These are phyloP conservation scores for Eleusine indica DNA, from an alignment of 176 grass and related monocot genomes.

Conservation along the genomic window DNA sequence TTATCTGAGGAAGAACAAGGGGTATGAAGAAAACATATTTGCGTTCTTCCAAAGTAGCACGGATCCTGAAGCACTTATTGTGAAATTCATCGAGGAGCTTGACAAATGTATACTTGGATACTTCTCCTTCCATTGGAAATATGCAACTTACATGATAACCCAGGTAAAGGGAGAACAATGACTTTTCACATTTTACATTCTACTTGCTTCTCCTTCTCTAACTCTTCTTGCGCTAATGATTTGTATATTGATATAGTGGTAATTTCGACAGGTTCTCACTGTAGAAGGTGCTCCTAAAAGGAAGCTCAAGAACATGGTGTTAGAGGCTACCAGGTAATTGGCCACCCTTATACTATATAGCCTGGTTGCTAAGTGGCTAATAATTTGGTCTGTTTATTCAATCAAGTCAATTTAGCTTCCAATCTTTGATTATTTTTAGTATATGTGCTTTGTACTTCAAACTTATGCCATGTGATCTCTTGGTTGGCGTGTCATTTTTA, in stretches of 20 bases:
- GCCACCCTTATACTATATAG: neutral
- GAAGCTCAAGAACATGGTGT: slow-evolving; percentile 72
- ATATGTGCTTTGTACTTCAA: neutral
- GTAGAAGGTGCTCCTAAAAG: slow-evolving; percentile 66
- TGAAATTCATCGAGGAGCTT: slow-evolving; percentile 80
- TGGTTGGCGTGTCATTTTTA: neutral
- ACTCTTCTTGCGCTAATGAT: slow-evolving; percentile 5
- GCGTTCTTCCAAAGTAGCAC: slow-evolving; percentile 61
- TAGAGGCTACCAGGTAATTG: slow-evolving; percentile 88
- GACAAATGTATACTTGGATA: slow-evolving; percentile 86
- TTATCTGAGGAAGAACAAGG: slow-evolving; percentile 76
- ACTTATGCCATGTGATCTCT: slow-evolving; percentile 28
- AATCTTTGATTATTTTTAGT: neutral
- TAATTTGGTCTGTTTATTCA: neutral
- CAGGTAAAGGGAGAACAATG: slow-evolving; percentile 49
- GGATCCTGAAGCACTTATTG: slow-evolving; percentile 54
- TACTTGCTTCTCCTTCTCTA: neutral
- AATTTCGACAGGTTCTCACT: slow-evolving; percentile 59
- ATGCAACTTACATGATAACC: slow-evolving; percentile 68
- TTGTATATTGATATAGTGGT: slow-evolving; percentile 47
- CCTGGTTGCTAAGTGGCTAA: neutral
- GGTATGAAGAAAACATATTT: slow-evolving; percentile 71
- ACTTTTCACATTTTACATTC: neutral
- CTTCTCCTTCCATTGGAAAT: slow-evolving; percentile 93
- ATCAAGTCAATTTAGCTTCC: neutral